Evolutionary conservation across 1,284 basidiomycete genomes (phyloP), one percentile per base, ranked within the genome.

Genomic region (Leucoagaricus sp.): DNA sequence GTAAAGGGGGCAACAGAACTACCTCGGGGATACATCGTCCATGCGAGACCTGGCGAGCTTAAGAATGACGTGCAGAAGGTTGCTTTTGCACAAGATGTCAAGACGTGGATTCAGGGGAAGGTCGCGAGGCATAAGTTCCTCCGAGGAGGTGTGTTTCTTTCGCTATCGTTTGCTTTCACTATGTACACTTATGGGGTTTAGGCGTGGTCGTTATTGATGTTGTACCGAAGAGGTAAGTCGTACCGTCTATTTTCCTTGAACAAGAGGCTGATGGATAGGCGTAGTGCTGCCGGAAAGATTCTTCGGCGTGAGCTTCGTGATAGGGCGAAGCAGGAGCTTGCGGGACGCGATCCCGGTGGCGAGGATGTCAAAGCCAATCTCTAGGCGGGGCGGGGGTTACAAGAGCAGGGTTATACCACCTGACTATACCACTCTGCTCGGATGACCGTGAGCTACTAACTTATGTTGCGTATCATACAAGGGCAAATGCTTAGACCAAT

Each of bases 1-100:
- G 72, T 73, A 1, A 76, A 76, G 49, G 79, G 89, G 63, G 87
- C 83, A 1, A 91, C 91, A 2, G 91, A 94, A 67, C 76, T 93
- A 12, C 92, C 92, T 61, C 85, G 89, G 60, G 91, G 88, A 8
- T 93, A 93, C 60, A 73, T 93, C 46, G 89, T 91, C 1, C 84
- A 76, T 58, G 75, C 75, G 5, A 66, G 73, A 46, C 74, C 74
- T 44, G 72, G 61, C 2, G 69, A 64, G 26, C 53, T 82, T 8
- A 65, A 73, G 57, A 70, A 72, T 1, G 65, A 73, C 0, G 63
- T 64, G 1, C 75, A 80, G 42, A 75, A 69, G 42, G 61, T 61
- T 0, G 64, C 66, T 1, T 84, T 89, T 57, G 74, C 74, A 6
- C 57, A 71, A n/a, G 69, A 74, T 13, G 75, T 93, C 1, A 76